A percentile compares a stretch with the other conserved stretches of the same genome.
Conservation (phyloP, 139 green algal genomes). For the Chlamydomonas applanata region DNA sequence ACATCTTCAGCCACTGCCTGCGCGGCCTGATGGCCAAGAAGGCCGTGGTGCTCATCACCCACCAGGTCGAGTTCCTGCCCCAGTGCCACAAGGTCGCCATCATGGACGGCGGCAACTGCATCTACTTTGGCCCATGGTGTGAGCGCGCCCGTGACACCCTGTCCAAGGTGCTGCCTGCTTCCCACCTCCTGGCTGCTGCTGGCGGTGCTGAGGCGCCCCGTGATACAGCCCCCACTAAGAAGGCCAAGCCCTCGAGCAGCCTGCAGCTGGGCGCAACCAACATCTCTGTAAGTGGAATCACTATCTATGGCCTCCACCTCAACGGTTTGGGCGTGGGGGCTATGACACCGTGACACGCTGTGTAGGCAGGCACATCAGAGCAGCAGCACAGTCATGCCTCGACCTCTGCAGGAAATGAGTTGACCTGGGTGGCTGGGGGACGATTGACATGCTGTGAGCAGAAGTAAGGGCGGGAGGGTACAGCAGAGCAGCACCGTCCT, state of each 20-base stretch:
- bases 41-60: conserved; percentile 54
- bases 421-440: neutral
- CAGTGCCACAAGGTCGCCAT: conserved; percentile 34
- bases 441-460: too few relatives aligned
- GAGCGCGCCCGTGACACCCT: conserved; percentile 38
- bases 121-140: conserved; percentile 61
- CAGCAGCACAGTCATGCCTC: too few relatives aligned
- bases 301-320: too few relatives aligned
- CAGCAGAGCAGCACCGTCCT: too few relatives aligned
- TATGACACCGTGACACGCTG: too few relatives aligned
- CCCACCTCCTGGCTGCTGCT: conserved; percentile 46
- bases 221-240: conserved; percentile 17
- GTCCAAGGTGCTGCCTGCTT: conserved; percentile 38
- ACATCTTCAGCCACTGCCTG: conserved; percentile 63
- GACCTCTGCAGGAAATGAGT: neutral
- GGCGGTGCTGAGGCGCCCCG: conserved; percentile 40
- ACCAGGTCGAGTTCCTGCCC: conserved; percentile 64
- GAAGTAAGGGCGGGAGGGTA: too few relatives aligned
- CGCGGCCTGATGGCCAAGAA: conserved; percentile 53
- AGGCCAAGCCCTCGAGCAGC: conserved; percentile 4
- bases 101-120: conserved; percentile 45
- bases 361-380: too few relatives aligned
- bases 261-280: conserved; percentile 1
- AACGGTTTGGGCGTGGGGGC: too few relatives aligned
- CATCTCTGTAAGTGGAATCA: conserved; percentile 5